These are phyloP conservation scores for Aspergillus homomorphus DNA, from an alignment of 495 filamentous ascomycete genomes.

Conservation along the genomic window DNA sequence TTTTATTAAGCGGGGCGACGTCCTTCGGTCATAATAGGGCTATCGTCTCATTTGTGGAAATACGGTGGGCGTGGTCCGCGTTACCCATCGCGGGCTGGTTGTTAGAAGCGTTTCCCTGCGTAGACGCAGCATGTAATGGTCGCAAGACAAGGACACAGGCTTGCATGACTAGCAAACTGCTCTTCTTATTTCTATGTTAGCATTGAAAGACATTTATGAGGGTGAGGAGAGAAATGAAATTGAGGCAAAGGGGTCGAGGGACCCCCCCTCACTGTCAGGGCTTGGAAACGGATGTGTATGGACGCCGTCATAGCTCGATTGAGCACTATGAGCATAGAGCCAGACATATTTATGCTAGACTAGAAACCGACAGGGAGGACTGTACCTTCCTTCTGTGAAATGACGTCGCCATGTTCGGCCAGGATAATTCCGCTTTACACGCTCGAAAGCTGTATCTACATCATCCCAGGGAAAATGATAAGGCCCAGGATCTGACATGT, in stretches of 20 bases:
- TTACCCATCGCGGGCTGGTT: not conserved
- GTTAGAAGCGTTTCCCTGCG: not conserved
- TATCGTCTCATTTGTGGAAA: not conserved
- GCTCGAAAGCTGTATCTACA: too few species aligned
- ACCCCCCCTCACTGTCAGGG: not conserved
- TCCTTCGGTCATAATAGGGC: not conserved
- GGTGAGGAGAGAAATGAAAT: not conserved
- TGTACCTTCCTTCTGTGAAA: too few species aligned
- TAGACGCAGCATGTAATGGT: not conserved
- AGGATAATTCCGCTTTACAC: too few species aligned
- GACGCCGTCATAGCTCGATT: not conserved
- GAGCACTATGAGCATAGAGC: not conserved
- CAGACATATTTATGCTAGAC: not conserved
- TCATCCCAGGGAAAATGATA: too few species aligned
- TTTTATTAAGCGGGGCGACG: not conserved
- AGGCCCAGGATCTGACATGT: too few species aligned
- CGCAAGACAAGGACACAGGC: not conserved
- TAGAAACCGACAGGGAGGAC: not conserved
- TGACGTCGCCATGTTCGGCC: too few species aligned
- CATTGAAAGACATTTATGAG: not conserved
- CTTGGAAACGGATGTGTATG: not conserved
- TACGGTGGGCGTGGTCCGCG: not conserved
- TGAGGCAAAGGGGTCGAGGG: not conserved
- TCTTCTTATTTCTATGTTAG: not conserved
- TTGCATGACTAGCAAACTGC: not conserved